A percentile compares a stretch with the other conserved stretches of the same genome.
phyloP scores from a whole-genome alignment of 257 asterid species.

The Solanum paucissectum region DNA sequence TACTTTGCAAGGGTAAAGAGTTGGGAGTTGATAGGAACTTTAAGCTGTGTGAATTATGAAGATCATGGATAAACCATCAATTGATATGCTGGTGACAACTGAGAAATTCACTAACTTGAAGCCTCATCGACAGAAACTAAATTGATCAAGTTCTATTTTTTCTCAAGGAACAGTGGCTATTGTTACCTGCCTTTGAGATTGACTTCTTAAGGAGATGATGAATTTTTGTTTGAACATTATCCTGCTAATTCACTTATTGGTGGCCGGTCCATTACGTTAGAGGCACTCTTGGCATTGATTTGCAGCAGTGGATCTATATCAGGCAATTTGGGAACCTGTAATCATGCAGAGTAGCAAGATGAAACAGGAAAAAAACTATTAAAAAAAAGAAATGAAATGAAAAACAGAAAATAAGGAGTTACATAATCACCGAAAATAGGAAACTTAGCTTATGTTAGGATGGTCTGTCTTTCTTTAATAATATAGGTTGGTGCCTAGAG shows the following conservation, averaged over 20 bases:
- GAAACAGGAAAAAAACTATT: neutral
- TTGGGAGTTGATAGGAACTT: neutral
- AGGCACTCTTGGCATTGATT: conserved; percentile 84
- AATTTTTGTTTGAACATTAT: conserved; percentile 9
- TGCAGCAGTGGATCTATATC: conserved; percentile 71
- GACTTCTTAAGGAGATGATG: neutral
- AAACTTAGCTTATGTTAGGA: neutral
- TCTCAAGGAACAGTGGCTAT: neutral
- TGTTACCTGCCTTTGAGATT: neutral
- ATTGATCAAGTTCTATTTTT: neutral
- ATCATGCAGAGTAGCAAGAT: neutral
- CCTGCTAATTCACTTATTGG: conserved; percentile 90
- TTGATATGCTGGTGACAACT: neutral
- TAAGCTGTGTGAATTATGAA: neutral
- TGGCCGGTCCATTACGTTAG: conserved; percentile 86
- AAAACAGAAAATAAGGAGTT: neutral
- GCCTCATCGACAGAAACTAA: neutral
- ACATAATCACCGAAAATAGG: neutral
- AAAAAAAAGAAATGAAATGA: neutral
- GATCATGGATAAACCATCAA: neutral
- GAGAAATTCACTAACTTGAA: neutral
- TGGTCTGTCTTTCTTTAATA: neutral
- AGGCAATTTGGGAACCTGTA: conserved; percentile 83
- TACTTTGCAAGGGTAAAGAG: neutral
- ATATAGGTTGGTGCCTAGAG: neutral